These are phyloP conservation scores for Polyporus tsugae DNA, from an alignment of 1,284 basidiomycete genomes.

Conservation along the genomic window DNA sequence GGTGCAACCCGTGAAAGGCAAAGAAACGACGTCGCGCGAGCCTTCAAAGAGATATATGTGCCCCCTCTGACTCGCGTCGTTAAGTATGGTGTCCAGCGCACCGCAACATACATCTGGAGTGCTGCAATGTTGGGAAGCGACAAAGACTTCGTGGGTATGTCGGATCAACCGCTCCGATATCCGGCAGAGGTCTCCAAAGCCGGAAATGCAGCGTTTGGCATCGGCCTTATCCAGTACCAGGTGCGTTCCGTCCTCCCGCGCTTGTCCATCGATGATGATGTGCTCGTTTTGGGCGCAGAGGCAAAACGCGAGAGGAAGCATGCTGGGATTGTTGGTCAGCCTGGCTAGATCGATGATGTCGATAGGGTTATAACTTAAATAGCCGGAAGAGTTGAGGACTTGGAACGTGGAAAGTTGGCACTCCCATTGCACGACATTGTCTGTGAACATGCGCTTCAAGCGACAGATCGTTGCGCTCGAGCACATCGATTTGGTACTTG, in stretches of 20 bases:
- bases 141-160: background rate
- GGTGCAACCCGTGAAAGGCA: background rate
- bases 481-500: slow-evolving; percentile 14
- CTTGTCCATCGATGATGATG: background rate
- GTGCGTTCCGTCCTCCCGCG: background rate
- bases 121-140: background rate
- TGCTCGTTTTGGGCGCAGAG: background rate
- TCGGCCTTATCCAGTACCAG: background rate
- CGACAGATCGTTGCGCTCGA: background rate
- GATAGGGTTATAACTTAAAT: background rate
- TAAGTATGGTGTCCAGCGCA: background rate
- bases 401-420: background rate
- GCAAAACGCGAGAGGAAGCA: background rate
- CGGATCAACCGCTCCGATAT: background rate
- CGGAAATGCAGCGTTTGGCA: background rate
- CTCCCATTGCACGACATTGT: background rate
- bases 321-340: background rate
- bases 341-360: background rate
- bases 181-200: background rate
- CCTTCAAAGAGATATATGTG: background rate
- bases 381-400: background rate
- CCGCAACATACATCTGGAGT: background rate
- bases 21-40: background rate
- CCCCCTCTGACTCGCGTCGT: too few species aligned
- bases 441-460: background rate